Base-by-base conservation (phyloP, 2,329 filamentous ascomycete genomes). In the Tothia fuscella region DNA sequence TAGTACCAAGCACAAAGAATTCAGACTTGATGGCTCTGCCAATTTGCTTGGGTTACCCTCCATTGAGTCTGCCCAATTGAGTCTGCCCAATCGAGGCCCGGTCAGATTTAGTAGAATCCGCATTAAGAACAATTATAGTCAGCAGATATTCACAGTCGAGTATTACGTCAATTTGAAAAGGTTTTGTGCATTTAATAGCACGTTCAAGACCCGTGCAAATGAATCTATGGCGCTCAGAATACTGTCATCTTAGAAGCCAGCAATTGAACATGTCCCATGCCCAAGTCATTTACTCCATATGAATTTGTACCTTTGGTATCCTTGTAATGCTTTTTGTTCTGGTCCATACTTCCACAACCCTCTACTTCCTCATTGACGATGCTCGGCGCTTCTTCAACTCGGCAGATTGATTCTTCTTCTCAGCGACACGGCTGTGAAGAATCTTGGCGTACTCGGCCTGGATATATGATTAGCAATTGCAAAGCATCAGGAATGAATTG, bases 401-500 rank as follows among this genome's bases (percentile, higher is more conserved):
- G 58, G 80, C 80, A 76, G 91, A 89, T 71, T 82, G 80, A 64
- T 82, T 74, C 79, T 95, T 94, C 74, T 87, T 83, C 76, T 98
- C 91, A 64, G 79, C 74, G 61, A 96, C 85, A 73, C 91, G 91
- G 83, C 91, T 93, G 74, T 91, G 86, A 51, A 98, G 78, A 67
- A 96, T 70, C 71, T 89, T 80, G 58, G 88, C 81, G 71, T 98
- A 98, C 73, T 98, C 91, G 74, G 85, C 88, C 89, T 96, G 57
- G 40, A 39, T 41, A 3, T 28, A 38, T 44, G 48, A 56, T 71
- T 57, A 68, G 65, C 51, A 51, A 25, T 3, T 19, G 43, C 50
- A 17, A 38, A 29, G 2, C 14, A 31, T n/a, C 19, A 14, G 19
- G 13, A 10, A n/a, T 20, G 25, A 21, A 22, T 40, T 41, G 39